Evolutionary conservation across 495 filamentous ascomycete species (phyloP).

Genomic region (Aspergillus mulundensis): DNA sequence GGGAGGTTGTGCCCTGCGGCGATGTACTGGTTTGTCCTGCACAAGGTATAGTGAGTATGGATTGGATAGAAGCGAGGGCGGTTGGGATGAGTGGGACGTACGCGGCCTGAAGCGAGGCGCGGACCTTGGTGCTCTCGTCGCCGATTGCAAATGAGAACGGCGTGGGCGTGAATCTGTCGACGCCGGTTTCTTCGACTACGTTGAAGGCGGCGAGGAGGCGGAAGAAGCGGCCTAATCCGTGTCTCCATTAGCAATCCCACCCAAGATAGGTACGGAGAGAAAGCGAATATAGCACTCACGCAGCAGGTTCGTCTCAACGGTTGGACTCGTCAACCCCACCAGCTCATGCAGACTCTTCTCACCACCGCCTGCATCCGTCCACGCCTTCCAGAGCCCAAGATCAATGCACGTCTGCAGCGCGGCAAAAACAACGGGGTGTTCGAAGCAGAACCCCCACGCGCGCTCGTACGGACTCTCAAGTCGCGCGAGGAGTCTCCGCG

Average conservation of each 20-base stretch:
- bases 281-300: too few relatives aligned
- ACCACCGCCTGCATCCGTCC: conserved; percentile 16
- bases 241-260: not conserved
- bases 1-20: conserved; percentile 26
- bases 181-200: conserved; percentile 32
- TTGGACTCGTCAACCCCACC: too few relatives aligned
- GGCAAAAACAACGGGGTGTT: conserved; percentile 26
- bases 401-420: conserved; percentile 30
- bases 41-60: not conserved
- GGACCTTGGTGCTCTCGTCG: conserved; percentile 30
- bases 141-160: conserved; percentile 36
- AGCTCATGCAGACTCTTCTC: too few relatives aligned
- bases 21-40: conserved; percentile 28
- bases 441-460: conserved; percentile 29
- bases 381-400: conserved; percentile 24
- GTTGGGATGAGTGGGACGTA: conserved; percentile 4
- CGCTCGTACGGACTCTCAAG: conserved; percentile 28
- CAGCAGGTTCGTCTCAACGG: too few relatives aligned
- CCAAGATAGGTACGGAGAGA: not conserved
- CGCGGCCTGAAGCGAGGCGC: conserved; percentile 32
- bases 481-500: conserved; percentile 24
- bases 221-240: conserved; percentile 36
- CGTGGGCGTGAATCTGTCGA: conserved; percentile 33
- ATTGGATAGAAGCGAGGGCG: not conserved
- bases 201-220: conserved; percentile 37